Conservation (phyloP, 805 yeast species). For the Peterozyma toletana region DNA sequence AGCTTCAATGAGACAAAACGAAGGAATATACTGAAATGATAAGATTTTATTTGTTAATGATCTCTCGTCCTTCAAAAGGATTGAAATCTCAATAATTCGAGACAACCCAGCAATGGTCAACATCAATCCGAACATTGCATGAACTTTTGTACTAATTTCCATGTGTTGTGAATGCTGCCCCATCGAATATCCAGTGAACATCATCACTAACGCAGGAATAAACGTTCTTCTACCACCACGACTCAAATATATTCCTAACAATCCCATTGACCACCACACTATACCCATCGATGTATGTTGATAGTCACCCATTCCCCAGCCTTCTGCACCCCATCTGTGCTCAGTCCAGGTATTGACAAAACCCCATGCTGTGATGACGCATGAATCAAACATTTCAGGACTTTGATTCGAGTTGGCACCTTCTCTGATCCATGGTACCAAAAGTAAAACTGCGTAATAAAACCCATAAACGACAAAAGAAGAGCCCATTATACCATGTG, state of each 20-base stretch:
- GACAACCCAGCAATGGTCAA: constrained; percentile 72
- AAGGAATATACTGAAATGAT: constrained; percentile 82
- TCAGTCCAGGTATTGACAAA: constrained; percentile 92
- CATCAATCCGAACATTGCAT: constrained; percentile 76
- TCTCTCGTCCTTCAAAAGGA: constrained; percentile 61
- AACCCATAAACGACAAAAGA: constrained; percentile 80
- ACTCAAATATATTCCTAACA: constrained; percentile 73
- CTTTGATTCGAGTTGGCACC: constrained; percentile 38
- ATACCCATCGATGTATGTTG: constrained; percentile 97
- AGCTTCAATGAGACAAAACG: constrained; percentile 68
- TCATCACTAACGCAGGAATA: constrained; percentile 74
- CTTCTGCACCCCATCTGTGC: constrained; percentile 87
- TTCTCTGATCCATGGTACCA: constrained; percentile 68
- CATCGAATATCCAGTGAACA: constrained; percentile 94
- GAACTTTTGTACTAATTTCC: constrained; percentile 78
- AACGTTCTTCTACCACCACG: constrained; percentile 62
- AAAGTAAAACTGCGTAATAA: constrained; percentile 55
- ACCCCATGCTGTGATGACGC: constrained; percentile 84
- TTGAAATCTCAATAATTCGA: constrained; percentile 73
- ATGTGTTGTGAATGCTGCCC: constrained; percentile 77
- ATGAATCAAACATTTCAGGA: constrained; percentile 82
- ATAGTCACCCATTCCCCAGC: constrained; percentile 88
- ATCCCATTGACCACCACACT: constrained; percentile 93
- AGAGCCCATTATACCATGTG: constrained; percentile 96
- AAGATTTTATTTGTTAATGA: constrained; percentile 36